Conservation (phyloP, 345 rosid species). For the Euphorbia lathyris region DNA sequence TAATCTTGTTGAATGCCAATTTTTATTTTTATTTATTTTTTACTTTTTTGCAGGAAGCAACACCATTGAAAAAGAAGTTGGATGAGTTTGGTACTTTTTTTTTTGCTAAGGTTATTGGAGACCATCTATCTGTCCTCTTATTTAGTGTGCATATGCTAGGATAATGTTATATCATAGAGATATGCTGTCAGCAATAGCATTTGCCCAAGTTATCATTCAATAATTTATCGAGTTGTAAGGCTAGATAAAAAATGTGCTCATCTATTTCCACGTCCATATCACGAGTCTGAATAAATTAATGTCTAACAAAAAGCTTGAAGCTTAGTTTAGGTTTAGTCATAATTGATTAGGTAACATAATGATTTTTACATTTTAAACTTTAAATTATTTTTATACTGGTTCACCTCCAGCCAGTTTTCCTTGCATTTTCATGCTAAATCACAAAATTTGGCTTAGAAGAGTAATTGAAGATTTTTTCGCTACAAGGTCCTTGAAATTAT, state of each 20-base stretch:
- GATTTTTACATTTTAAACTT: background rate
- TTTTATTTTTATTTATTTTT: background rate
- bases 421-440: constrained; percentile 10
- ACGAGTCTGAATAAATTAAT: background rate
- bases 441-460: constrained; percentile 10
- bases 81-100: constrained; percentile 99
- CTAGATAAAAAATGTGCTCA: background rate
- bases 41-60: constrained; percentile 76
- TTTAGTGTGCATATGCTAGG: background rate
- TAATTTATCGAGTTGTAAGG: background rate
- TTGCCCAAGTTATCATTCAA: background rate
- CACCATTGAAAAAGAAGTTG: constrained; percentile 94
- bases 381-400: background rate
- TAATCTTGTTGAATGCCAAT: background rate
- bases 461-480: background rate
- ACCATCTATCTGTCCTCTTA: constrained; percentile 7
- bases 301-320: background rate
- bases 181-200: background rate
- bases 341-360: background rate
- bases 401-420: background rate
- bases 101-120: constrained; percentile 79
- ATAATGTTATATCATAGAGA: background rate
- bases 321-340: background rate
- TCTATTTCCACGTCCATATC: background rate
- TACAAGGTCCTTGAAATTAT: background rate